These are phyloP conservation scores for Lepidium campestre DNA, from an alignment of 441 rosid genomes.

Conservation along the genomic window DNA sequence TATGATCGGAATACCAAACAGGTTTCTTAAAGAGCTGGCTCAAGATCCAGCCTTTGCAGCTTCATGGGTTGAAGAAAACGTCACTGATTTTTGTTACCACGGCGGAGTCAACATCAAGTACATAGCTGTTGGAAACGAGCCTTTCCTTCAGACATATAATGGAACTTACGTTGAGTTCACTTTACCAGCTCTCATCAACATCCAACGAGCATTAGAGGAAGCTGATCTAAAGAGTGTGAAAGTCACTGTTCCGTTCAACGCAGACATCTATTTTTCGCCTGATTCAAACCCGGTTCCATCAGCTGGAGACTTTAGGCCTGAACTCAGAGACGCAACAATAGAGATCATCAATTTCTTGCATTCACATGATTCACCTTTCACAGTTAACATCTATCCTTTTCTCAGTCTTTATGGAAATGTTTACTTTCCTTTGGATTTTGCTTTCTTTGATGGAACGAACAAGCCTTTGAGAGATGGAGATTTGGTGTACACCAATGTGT, in stretches of 20 bases:
- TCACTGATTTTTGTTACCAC: conserved; percentile 34
- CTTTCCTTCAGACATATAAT: conserved; percentile 49
- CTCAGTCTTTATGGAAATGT: conserved; percentile 47
- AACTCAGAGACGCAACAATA: conserved; percentile 34
- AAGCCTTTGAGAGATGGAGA: conserved; percentile 39
- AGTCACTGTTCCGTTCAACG: conserved; percentile 51
- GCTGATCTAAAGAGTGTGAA: conserved; percentile 33
- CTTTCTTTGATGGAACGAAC: conserved; percentile 50
- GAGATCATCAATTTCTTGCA: conserved; percentile 46
- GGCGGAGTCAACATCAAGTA: conserved; percentile 64
- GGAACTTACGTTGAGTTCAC: conserved; percentile 36
- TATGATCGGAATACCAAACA: conserved; percentile 55
- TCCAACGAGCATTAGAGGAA: conserved; percentile 42
- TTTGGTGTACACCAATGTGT: conserved; percentile 41
- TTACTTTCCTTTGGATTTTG: conserved; percentile 46
- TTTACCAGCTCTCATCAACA: conserved; percentile 48
- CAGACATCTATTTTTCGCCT: conserved; percentile 48
- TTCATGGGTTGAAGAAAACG: conserved; percentile 53
- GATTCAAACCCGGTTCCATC: conserved; percentile 47
- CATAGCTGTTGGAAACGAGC: conserved; percentile 64
- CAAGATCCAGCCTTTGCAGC: conserved; percentile 33
- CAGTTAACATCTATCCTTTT: conserved; percentile 57
- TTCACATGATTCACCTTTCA: conserved; percentile 42
- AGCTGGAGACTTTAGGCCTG: conserved; percentile 47
- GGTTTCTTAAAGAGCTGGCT: conserved; percentile 37